A percentile compares a stretch with the other conserved stretches of the same genome.
These are phyloP conservation scores for Musa balbisiana DNA, from an alignment of 202 grass and related monocot genomes.

Conservation along the genomic window DNA sequence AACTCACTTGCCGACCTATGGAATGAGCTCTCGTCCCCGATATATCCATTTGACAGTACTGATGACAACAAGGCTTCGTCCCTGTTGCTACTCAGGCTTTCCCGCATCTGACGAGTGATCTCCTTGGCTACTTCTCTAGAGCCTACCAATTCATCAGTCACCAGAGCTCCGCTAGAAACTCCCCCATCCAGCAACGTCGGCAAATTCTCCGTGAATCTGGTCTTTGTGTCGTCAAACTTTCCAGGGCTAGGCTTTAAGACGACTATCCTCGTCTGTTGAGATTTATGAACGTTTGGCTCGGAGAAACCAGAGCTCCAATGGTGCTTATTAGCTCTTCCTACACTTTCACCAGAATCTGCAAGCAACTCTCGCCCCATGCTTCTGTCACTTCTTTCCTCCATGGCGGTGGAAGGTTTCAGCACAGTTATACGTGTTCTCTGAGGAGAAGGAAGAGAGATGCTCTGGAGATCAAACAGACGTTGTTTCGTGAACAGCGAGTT, in stretches of 20 bases:
- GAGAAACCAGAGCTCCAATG: constrained; percentile 32
- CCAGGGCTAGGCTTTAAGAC: constrained; percentile 68
- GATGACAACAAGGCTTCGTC: constrained; percentile 33
- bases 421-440: constrained; percentile 81
- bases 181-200: constrained; percentile 27
- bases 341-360: constrained; percentile 34
- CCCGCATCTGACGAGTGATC: constrained; percentile 55
- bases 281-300: constrained; percentile 32
- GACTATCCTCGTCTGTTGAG: constrained; percentile 84
- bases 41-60: constrained; percentile 44
- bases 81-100: constrained; percentile 37
- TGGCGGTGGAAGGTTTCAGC: constrained; percentile 61
- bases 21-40: constrained; percentile 57
- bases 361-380: constrained; percentile 24
- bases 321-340: constrained; percentile 26
- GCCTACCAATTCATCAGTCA: constrained; percentile 35
- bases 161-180: constrained; percentile 37
- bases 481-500: constrained; percentile 53
- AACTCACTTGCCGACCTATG: constrained; percentile 48
- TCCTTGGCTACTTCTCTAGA: constrained; percentile 58
- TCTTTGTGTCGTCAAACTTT: constrained; percentile 36
- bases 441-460: constrained; percentile 35
- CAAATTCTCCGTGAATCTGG: constrained; percentile 19
- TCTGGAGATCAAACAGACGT: constrained; percentile 36
- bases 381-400: constrained; percentile 40